Evolutionary conservation across 2,329 filamentous ascomycete genomes (phyloP).

Genomic region (Fusarium irregulare): DNA sequence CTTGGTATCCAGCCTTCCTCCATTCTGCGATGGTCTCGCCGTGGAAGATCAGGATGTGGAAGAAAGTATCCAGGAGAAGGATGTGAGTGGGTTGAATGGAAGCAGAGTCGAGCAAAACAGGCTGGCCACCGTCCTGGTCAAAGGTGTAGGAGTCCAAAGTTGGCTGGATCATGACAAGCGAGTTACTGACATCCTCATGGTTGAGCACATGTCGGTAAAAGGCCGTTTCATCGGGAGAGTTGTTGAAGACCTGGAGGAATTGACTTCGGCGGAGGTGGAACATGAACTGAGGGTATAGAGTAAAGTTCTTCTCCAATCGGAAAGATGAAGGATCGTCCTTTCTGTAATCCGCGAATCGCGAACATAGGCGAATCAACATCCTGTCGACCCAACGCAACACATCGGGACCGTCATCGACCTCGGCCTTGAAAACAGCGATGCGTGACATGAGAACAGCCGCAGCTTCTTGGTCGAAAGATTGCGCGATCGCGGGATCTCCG

Average conservation of each 20-base stretch:
- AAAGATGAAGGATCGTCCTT: conserved; percentile 99
- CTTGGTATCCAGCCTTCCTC: conserved; percentile 97
- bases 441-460: conserved; percentile 98
- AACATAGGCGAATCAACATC: conserved; percentile 97
- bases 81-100: conserved; percentile 96
- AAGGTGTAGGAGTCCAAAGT: conserved; percentile 98
- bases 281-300: conserved; percentile 99
- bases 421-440: conserved; percentile 98
- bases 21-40: conserved; percentile 98
- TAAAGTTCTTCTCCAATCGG: conserved; percentile 98
- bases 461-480: conserved; percentile 98
- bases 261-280: conserved; percentile 97
- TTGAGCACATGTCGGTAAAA: conserved; percentile 98
- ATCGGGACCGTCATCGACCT: conserved; percentile 98
- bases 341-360: conserved; percentile 95
- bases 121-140: conserved; percentile 90
- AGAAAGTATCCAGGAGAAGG: conserved; percentile 96
- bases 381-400: conserved; percentile 97
- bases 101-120: conserved; percentile 94
- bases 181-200: conserved; percentile 96
- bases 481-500: conserved; percentile 92
- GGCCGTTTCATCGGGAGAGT: conserved; percentile 98
- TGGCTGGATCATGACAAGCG: conserved; percentile 98
- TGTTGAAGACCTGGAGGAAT: conserved; percentile 99
- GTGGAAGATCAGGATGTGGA: conserved; percentile 99